Percentiles rank a stretch among this genome's conserved stretches.
Evolutionary conservation across 495 filamentous ascomycete genomes (phyloP).

Genomic region (Letharia lupina): DNA sequence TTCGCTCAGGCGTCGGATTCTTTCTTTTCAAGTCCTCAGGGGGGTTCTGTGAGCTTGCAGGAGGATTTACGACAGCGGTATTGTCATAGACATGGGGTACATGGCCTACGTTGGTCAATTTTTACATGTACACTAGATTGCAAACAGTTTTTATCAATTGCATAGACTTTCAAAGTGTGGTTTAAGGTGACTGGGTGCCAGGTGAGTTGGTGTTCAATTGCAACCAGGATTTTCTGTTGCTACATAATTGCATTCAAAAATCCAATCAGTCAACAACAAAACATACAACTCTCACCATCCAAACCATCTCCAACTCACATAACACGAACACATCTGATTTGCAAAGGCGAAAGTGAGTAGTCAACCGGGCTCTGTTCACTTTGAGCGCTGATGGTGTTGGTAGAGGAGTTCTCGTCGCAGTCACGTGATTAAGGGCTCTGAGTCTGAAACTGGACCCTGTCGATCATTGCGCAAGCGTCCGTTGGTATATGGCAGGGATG

Average conservation of each 20-base stretch:
- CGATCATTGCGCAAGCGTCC: not conserved
- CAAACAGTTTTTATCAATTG: conserved; percentile 11
- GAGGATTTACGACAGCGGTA: conserved; percentile 13
- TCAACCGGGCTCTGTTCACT: no score
- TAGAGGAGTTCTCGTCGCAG: no score
- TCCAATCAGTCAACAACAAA: no score
- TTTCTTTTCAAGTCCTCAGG: not conserved
- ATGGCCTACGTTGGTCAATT: conserved; percentile 10
- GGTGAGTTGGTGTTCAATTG: not conserved
- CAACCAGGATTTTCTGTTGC: not conserved
- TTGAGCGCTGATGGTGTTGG: no score
- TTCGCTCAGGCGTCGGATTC: conserved; percentile 13
- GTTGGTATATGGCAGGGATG: not conserved
- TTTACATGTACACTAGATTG: conserved; percentile 22
- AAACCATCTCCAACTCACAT: no score
- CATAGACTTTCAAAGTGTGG: conserved; percentile 6
- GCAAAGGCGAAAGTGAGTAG: no score
- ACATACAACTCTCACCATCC: no score
- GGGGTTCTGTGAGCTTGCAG: not conserved
- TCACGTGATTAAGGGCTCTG: no score
- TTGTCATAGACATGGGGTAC: conserved; percentile 4
- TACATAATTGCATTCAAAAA: no score
- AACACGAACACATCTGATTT: no score
- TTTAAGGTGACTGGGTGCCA: not conserved
- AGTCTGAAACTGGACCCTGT: not conserved